These are phyloP conservation scores for Fusarium sp. DNA, from an alignment of 2,329 filamentous ascomycete species.

Conservation along the genomic window DNA sequence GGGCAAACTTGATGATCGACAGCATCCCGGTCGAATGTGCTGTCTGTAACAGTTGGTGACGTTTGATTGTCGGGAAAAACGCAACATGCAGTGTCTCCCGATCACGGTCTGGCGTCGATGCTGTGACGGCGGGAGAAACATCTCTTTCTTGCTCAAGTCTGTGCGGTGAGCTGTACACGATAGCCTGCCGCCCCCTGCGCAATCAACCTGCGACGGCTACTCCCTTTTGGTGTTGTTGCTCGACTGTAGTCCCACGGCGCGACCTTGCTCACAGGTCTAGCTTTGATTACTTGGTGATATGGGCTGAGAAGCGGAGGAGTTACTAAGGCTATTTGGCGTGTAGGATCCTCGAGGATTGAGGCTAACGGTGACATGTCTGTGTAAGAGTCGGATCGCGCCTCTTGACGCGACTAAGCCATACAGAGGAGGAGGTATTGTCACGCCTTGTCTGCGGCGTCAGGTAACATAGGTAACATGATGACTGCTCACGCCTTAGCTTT, in stretches of 20 bases:
- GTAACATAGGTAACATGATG: background rate
- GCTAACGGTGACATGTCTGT: background rate
- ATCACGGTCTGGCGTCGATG: conserved; percentile 9
- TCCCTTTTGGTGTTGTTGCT: background rate
- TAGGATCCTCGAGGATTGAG: conserved; percentile 7
- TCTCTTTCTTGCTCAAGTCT: conserved; percentile 1
- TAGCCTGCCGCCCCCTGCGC: conserved; percentile 12
- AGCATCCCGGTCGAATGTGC: background rate
- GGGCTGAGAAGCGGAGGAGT: conserved; percentile 8
- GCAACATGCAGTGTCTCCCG: conserved; percentile 31
- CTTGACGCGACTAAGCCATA: background rate
- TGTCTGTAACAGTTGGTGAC: conserved; percentile 26
- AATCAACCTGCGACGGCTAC: conserved; percentile 32
- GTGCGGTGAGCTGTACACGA: background rate
- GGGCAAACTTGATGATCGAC: background rate
- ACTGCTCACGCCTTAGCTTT: conserved; percentile 8
- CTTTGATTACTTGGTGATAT: conserved; percentile 15
- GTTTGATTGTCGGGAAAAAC: conserved; percentile 29
- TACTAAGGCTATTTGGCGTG: background rate
- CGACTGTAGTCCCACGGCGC: background rate
- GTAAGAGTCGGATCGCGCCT: background rate
- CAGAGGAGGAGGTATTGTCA: background rate
- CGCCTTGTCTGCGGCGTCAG: background rate
- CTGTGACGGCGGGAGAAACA: conserved; percentile 14
- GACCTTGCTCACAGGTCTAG: conserved; percentile 11